Evolutionary conservation across 2,329 filamentous ascomycete genomes (phyloP), one percentile per base, ranked within the genome.

Genomic region (Coniosporium tulheliwenetii): DNA sequence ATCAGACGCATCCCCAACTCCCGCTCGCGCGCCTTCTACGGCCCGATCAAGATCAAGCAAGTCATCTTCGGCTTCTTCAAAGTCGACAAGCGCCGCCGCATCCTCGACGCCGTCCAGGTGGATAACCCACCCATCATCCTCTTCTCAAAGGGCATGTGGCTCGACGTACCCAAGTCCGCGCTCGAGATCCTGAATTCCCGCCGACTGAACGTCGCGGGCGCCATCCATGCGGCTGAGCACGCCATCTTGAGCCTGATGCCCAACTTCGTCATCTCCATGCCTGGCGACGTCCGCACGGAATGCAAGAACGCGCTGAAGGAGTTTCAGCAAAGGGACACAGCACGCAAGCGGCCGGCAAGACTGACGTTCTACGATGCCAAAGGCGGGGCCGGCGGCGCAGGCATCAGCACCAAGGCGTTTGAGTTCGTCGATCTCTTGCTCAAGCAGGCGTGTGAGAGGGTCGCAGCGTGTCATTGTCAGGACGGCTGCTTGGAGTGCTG

Each of bases 41-140:
- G 91, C 31, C 67, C 75, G 0, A 89, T 98, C 55, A 80, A 81
- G 51, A 87, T 96, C 52, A 76, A 81, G 47, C 81, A 89, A 48
- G 80, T 84, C 29, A 86, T 98, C 2, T 96, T 93, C 57, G 91
- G 91, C 2, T 98, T 91, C 65, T 96, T 95, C 71, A 96, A 96
- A 57, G 67, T 95, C n/a, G 87, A 96, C 60, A 81, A 80, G 54
- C 80, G 77, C 49, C 75, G 81, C 1, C 77, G 85, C 2, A 84
- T 96, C 43, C 73, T 96, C 10, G 91, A 98, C 56, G 89, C 89
- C 2, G 81, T 96, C 0, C 76, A 89, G 44, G 86, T 96, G 15
- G 85, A 95, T 57, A 94, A 94, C 49, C 87, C 89, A 2, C 86
- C 91, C 0, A 85, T 96, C 39, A 75, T 91, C 39, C 75, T 86